Evolutionary conservation across 306 rosid genomes (phyloP).

Genomic region (Fragaria vesca): DNA sequence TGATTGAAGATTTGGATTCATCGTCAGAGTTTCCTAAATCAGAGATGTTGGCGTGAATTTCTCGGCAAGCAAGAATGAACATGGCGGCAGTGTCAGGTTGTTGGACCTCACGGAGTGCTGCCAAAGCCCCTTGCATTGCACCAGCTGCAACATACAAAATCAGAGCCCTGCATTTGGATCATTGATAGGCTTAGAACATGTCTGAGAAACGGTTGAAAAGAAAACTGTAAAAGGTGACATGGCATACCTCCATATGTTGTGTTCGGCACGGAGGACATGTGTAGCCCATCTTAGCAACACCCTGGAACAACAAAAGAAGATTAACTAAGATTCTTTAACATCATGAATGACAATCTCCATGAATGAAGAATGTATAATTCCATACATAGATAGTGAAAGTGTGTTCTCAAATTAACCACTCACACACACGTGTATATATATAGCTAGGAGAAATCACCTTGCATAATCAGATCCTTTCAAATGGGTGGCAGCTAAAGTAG

Average conservation of each 20-base stretch:
- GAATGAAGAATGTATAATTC: not conserved
- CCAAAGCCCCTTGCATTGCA: constrained; percentile 89
- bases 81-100: constrained; percentile 93
- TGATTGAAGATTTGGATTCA: constrained; percentile 49
- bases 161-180: constrained; percentile 69
- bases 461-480: constrained; percentile 95
- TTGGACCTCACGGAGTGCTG: constrained; percentile 87
- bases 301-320: constrained; percentile 43
- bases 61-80: constrained; percentile 95
- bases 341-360: not conserved
- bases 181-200: constrained; percentile 28
- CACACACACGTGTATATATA: not conserved
- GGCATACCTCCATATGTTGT: constrained; percentile 88
- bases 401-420: not conserved
- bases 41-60: constrained; percentile 66
- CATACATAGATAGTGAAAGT: not conserved
- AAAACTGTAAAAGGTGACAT: constrained; percentile 18
- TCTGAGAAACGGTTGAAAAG: constrained; percentile 7
- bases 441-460: constrained; percentile 46
- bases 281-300: constrained; percentile 96
- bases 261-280: constrained; percentile 64
- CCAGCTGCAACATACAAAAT: constrained; percentile 93
- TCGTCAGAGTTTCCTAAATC: constrained; percentile 40
- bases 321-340: not conserved
- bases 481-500: constrained; percentile 95